A percentile compares a stretch with the other conserved stretches of the same genome.
Conservation (phyloP, 805 yeast species). For the Metschnikowia proteae region DNA sequence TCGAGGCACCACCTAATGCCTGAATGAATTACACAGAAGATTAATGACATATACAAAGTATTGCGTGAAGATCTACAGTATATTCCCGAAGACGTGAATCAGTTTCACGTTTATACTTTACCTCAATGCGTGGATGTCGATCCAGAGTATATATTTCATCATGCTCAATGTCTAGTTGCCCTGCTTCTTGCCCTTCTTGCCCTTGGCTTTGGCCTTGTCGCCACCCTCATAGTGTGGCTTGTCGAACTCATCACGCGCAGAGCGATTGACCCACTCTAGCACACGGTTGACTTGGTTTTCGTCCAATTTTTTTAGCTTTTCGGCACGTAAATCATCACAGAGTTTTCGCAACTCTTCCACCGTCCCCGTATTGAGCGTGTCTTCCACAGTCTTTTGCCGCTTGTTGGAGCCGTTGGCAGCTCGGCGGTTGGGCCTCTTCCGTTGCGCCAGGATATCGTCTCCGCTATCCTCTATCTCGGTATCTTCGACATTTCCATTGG, state of each 20-base stretch:
- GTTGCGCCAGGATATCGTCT: constrained; percentile 23
- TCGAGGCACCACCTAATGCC: too few relatives aligned
- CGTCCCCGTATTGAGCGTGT: constrained; percentile 27
- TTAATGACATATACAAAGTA: too few relatives aligned
- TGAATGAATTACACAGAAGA: too few relatives aligned
- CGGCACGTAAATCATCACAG: constrained; percentile 25
- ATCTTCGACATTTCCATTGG: constrained; percentile 10
- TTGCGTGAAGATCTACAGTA: too few relatives aligned
- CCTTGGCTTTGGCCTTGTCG: constrained; percentile 26
- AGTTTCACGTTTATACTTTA: background rate
- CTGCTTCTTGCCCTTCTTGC: constrained; percentile 16
- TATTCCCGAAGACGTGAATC: too few relatives aligned
- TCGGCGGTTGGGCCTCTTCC: constrained; percentile 31
- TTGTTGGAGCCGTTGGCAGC: constrained; percentile 30
- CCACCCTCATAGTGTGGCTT: constrained; percentile 57
- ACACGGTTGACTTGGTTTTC: constrained; percentile 46
- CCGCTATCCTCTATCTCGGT: constrained; percentile 26
- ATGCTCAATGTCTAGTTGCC: constrained; percentile 7
- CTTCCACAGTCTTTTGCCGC: constrained; percentile 34
- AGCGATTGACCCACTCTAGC: constrained; percentile 59
- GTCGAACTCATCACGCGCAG: constrained; percentile 50
- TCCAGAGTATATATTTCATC: background rate
- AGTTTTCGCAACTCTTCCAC: constrained; percentile 24
- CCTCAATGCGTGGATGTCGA: background rate
- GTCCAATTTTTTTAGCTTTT: constrained; percentile 30